Conservation (phyloP, 176 grass and related monocot genomes). For the Triticum dicoccoides region DNA sequence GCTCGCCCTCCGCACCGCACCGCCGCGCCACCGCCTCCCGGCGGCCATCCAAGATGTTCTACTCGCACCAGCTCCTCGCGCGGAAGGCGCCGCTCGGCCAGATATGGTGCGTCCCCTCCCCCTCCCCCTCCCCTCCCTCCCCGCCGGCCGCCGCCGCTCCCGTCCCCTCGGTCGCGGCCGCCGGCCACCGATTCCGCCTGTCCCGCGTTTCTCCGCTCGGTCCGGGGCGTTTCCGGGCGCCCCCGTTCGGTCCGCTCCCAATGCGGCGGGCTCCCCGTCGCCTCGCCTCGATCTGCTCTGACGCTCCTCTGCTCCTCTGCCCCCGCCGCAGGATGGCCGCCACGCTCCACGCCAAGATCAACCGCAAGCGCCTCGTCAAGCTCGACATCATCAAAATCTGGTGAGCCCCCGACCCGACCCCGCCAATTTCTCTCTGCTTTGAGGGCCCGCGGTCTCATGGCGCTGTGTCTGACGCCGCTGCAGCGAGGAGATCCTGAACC, state of each 20-base stretch:
- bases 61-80: constrained; percentile 90
- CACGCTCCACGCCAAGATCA: constrained; percentile 79
- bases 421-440: neutral
- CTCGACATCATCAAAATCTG: constrained; percentile 96
- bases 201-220: neutral
- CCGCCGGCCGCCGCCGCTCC: neutral
- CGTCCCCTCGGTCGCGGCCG: neutral
- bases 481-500: constrained; percentile 95
- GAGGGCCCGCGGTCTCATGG: too few species aligned
- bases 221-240: neutral
- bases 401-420: constrained; percentile 1
- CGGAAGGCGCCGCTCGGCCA: constrained; percentile 86
- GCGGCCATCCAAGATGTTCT: constrained; percentile 56
- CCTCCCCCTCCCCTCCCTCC: neutral
- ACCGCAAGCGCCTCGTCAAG: constrained; percentile 75
- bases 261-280: neutral
- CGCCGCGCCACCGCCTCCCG: neutral
- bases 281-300: neutral
- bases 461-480: neutral
- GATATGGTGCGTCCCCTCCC: constrained; percentile 60
- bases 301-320: neutral
- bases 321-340: constrained; percentile 74
- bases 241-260: neutral
- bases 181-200: neutral
- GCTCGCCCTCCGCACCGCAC: neutral